Base-by-base conservation (phyloP, 2,329 filamentous ascomycete species). In the Monosporascus sp. region DNA sequence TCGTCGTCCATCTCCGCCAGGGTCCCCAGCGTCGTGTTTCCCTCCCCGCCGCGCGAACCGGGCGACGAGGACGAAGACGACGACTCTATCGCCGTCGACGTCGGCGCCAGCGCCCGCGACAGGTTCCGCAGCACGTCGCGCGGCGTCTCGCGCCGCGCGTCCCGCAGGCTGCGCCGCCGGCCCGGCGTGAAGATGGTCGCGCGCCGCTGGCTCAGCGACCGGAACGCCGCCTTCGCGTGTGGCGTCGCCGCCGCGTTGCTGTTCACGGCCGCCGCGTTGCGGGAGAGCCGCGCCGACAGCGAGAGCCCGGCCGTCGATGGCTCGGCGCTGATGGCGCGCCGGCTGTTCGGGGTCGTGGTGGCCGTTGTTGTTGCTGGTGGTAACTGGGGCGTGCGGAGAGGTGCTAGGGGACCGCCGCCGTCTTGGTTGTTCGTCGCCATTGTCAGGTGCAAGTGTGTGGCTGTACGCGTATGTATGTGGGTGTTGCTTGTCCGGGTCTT, bases 121-220 rank as follows among this genome's bases (percentile, higher is more conserved):
- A 87, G 73, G 52, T 76, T 74, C 49, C 81, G 75, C 46, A 71
- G 58, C 6, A 66, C 49, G 42, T 71, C 67, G 20, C 65, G 62
- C 6, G 67, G 65, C 14, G 67, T 70, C 58, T 69, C 68, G 48
- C 66, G 65, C 73, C n/a, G 79, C 74, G 42, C 22, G 17, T 49
- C 81, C 74, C 78, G 76, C 49, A 79, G 63, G 62, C 82, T 85
- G 59, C 79, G 76, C 50, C 77, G 76, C 56, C 78, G 78, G 18
- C 81, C 82, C 0, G 83, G 83, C 0, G 83, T 86, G 56, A 84
- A 76, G 47, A 83, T 72, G 47, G 80, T 80, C 3, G 79, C 77
- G 42, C 83, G 78, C 5, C 83, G 80, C 57, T 79, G 75, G 58
- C 84, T 77, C 50, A 85, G 73, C 34, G 82, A 77, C 46, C 79